These are phyloP conservation scores for Xylaria sp. DNA, from an alignment of 2,329 filamentous ascomycete species.

Conservation along the genomic window DNA sequence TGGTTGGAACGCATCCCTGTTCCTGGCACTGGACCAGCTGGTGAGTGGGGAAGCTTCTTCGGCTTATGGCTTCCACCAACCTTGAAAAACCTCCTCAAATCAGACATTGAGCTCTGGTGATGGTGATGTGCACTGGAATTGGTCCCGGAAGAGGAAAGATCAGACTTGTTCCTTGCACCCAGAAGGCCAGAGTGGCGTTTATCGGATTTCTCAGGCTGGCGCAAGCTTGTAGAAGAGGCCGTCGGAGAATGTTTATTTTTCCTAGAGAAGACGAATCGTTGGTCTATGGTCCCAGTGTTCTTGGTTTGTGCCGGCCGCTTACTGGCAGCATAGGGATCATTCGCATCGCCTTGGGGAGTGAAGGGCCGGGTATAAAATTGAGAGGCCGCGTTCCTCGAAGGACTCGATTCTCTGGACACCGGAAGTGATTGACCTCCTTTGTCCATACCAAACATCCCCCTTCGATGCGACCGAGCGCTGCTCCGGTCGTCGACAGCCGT, in stretches of 20 bases:
- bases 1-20: slow-evolving; percentile 61
- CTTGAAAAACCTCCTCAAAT: slow-evolving; percentile 96
- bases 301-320: slow-evolving; percentile 77
- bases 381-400: slow-evolving; percentile 71
- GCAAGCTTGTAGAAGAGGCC: slow-evolving; percentile 63
- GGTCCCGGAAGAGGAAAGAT: slow-evolving; percentile 60
- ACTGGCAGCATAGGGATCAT: slow-evolving; percentile 88
- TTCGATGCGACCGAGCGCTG: slow-evolving; percentile 58
- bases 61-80: slow-evolving; percentile 76
- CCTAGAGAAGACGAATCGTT: slow-evolving; percentile 84
- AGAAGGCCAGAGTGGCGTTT: slow-evolving; percentile 64
- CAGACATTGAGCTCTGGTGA: slow-evolving; percentile 86
- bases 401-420: slow-evolving; percentile 70
- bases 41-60: slow-evolving; percentile 71
- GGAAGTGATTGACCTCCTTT: slow-evolving; percentile 63
- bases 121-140: slow-evolving; percentile 63
- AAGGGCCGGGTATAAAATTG: slow-evolving; percentile 78
- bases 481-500: slow-evolving; percentile 53
- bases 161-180: slow-evolving; percentile 54
- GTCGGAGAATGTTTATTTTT: slow-evolving; percentile 75
- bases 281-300: slow-evolving; percentile 74
- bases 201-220: slow-evolving; percentile 59
- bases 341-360: slow-evolving; percentile 80
- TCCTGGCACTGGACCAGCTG: slow-evolving; percentile 64
- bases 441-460: slow-evolving; percentile 65